Percentiles rank a stretch among this genome's conserved stretches.
These are phyloP conservation scores for Diutina mesorugosa DNA, from an alignment of 1,139 yeast genomes.

Conservation along the genomic window DNA sequence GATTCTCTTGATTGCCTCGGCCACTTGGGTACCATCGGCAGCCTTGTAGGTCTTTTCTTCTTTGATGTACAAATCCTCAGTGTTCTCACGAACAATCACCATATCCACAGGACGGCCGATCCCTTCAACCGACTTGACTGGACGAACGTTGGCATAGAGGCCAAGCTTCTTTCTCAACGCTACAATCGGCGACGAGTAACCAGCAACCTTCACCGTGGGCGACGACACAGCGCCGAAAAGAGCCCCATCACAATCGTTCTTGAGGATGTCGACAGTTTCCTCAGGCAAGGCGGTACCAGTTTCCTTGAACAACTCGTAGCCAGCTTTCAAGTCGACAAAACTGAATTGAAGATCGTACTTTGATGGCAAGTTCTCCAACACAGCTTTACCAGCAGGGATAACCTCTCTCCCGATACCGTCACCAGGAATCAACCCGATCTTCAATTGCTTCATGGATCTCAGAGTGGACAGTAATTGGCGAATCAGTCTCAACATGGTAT, in stretches of 20 bases:
- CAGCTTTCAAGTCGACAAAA: slow-evolving; percentile 83
- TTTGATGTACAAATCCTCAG: slow-evolving; percentile 92
- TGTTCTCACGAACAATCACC: slow-evolving; percentile 96
- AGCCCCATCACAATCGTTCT: slow-evolving; percentile 88
- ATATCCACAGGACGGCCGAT: slow-evolving; percentile 82
- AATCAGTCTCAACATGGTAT: slow-evolving; percentile 5
- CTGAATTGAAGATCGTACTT: slow-evolving; percentile 69
- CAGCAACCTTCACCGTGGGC: slow-evolving; percentile 86
- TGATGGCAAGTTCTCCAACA: slow-evolving; percentile 70
- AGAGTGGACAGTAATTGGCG: slow-evolving; percentile 5
- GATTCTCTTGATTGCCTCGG: slow-evolving; percentile 96
- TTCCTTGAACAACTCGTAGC: slow-evolving; percentile 81
- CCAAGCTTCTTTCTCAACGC: slow-evolving; percentile 94
- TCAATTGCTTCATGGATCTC: slow-evolving; percentile 20
- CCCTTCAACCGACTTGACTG: slow-evolving; percentile 86
- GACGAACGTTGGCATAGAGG: slow-evolving; percentile 91
- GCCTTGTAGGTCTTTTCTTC: slow-evolving; percentile 69
- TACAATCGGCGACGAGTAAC: slow-evolving; percentile 96
- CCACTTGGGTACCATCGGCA: slow-evolving; percentile 59
- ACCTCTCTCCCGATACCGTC: slow-evolving; percentile 98
- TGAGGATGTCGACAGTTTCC: slow-evolving; percentile 70
- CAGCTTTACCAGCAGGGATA: slow-evolving; percentile 84
- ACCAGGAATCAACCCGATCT: slow-evolving; percentile 75
- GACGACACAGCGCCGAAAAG: slow-evolving; percentile 95
- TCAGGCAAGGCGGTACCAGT: slow-evolving; percentile 96